Conservation (phyloP, 257 asterid species). For the Eustoma russellianum region DNA sequence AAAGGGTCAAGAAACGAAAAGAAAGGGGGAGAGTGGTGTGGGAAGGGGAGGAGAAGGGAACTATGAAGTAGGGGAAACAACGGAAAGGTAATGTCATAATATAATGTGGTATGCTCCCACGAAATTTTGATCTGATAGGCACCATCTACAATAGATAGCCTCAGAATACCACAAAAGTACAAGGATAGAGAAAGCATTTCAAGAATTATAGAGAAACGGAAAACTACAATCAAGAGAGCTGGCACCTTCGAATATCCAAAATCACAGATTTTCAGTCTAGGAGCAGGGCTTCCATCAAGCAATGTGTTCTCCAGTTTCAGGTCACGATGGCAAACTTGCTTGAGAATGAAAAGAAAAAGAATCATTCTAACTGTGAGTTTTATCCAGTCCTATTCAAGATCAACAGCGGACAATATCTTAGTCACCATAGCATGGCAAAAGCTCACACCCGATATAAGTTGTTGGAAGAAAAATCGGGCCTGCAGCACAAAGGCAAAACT, state of each 20-base stretch:
- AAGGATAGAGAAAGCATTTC: neutral
- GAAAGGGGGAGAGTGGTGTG: too few species aligned
- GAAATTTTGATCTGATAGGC: neutral
- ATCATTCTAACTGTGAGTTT: neutral
- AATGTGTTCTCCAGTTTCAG: conserved; percentile 89
- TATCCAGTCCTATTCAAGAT: neutral
- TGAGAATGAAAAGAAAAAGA: conserved; percentile 13
- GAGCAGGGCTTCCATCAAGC: conserved; percentile 91
- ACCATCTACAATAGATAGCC: neutral
- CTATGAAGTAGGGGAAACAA: neutral
- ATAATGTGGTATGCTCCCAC: neutral
- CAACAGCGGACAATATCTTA: neutral
- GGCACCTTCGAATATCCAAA: conserved; percentile 96
- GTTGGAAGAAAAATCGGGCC: conserved; percentile 99
- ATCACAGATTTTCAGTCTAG: conserved; percentile 91
- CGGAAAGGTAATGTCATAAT: neutral
- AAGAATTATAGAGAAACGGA: neutral
- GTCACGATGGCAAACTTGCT: conserved; percentile 99
- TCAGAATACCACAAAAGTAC: neutral
- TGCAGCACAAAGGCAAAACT: conserved; percentile 12
- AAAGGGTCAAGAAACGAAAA: neutral
- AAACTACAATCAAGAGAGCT: conserved; percentile 1
- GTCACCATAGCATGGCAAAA: conserved; percentile 93
- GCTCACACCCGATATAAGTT: conserved; percentile 97
- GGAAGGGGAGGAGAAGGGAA: neutral